Percentiles rank a stretch among this genome's conserved stretches.
Conservation (phyloP, 2,329 filamentous ascomycete species). For the Ascochyta clinopodiicola region DNA sequence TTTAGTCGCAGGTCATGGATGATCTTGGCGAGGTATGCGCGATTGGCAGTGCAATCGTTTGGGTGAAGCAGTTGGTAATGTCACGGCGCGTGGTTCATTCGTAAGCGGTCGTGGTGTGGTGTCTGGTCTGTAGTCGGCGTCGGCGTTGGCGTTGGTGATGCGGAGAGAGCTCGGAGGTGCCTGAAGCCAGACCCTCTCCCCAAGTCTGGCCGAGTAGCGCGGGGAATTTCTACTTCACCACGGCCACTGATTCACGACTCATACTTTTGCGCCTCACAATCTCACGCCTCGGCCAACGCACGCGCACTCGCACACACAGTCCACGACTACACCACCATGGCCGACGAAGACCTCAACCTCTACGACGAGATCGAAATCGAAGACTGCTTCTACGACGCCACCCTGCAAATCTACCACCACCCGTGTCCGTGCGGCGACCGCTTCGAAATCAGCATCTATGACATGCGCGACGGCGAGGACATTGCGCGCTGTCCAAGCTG, state of each 20-base stretch:
- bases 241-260: background rate
- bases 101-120: background rate
- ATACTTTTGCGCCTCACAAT: conserved; percentile 1
- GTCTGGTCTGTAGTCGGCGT: too few species aligned
- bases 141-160: background rate
- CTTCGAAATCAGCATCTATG: conserved; percentile 86
- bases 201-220: background rate
- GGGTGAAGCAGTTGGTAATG: too few species aligned
- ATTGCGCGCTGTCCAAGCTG: conserved; percentile 98
- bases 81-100: too few species aligned
- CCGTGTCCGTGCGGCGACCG: conserved; percentile 97
- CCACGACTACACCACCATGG: conserved; percentile 26
- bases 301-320: background rate
- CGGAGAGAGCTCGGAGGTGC: conserved; percentile 2
- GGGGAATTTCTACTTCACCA: background rate
- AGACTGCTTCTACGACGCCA: conserved; percentile 92
- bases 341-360: conserved; percentile 63
- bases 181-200: background rate
- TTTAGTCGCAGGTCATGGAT: conserved; percentile 4
- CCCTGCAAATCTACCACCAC: conserved; percentile 89
- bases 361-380: conserved; percentile 99
- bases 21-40: background rate
- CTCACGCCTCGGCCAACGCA: background rate
- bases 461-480: conserved; percentile 87
- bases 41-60: background rate